These are phyloP conservation scores for Stropharia rugosoannulata DNA, from an alignment of 768 basidiomycete species.

Conservation along the genomic window DNA sequence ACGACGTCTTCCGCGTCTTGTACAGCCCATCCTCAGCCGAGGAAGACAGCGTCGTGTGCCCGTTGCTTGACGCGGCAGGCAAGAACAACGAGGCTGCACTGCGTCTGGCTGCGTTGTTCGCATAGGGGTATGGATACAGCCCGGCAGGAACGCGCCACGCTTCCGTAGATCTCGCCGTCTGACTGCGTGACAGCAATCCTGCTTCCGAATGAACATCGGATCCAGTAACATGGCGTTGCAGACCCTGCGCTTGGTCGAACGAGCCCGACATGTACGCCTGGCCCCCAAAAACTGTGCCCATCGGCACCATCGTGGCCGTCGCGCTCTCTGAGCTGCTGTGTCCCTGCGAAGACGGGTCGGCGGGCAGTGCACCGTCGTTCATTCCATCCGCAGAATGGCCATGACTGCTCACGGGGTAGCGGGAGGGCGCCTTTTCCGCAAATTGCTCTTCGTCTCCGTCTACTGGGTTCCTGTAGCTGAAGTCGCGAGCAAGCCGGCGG, in stretches of 20 bases:
- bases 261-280: conserved; percentile 18
- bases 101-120: conserved; percentile 3
- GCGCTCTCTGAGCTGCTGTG: conserved; percentile 23
- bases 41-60: conserved; percentile 8
- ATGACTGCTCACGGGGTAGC: neutral
- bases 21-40: conserved; percentile 8
- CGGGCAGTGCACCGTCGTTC: neutral
- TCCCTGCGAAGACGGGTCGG: conserved; percentile 13
- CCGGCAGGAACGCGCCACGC: neutral
- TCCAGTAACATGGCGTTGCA: neutral
- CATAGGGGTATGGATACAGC: neutral
- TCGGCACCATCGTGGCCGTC: conserved; percentile 3
- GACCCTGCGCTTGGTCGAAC: conserved; percentile 7
- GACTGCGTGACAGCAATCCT: neutral
- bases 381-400: neutral
- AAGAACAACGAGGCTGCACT: conserved; percentile 17
- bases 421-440: neutral
- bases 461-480: conserved; percentile 30
- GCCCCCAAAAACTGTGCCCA: conserved; percentile 20
- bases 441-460: conserved; percentile 28
- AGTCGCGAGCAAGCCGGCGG: conserved; percentile 15
- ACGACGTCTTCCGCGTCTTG: conserved; percentile 11
- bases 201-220: too few relatives aligned
- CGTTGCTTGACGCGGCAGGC: conserved; percentile 11
- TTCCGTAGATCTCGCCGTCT: neutral